Base-by-base conservation (phyloP, 2,329 filamentous ascomycete species). In the Cytospora piceae region DNA sequence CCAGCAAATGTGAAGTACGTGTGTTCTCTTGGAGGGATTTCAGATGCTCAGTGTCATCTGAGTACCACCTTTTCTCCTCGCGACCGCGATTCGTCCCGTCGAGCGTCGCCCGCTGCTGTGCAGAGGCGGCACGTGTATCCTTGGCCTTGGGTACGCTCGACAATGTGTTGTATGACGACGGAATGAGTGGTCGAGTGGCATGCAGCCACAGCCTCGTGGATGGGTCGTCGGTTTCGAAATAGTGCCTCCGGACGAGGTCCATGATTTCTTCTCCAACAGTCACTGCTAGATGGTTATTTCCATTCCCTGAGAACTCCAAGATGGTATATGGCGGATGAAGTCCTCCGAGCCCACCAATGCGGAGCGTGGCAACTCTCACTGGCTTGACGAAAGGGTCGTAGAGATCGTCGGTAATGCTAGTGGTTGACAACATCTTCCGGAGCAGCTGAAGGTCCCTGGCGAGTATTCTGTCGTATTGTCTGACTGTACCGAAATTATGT, bases 361-460 rank as follows among this genome's bases (percentile, higher is more conserved):
- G 34, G 34, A 14, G 39, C 39, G 1, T 4, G 39, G 39, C 20
- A 5, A 65, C 24, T 14, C 46, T 56, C 24, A 37, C 12, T 12
- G 59, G 64, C 37, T 56, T 29, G 11, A 22, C 24, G 12, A 32
- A 31, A 15, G 53, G 39, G 27, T 52, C 34, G n/a, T 24, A 27
- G 29, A 32, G 27, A 11, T 22, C 20, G 12, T 66, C 61, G 20
- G 37, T 39, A 11, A 17, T 20, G 42, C 67, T 70, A 11, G 68
- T 42, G 17, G 73, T 74, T 29, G 68, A 58, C 9, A 76, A 69
- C 64, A 74, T 69, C 53, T 68, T 72, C 32, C 67, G 69, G 31
- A 76, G 63, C 6, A 74, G 52, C 34, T 72, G 69, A 15, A 76
- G 57, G 62, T 76, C 74, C 9, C 70, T 69, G 20, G 70, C 71